A percentile compares a stretch with the other conserved stretches of the same genome.
phyloP scores from a whole-genome alignment of 2,329 filamentous ascomycete species.

The Diaporthe helianthi region DNA sequence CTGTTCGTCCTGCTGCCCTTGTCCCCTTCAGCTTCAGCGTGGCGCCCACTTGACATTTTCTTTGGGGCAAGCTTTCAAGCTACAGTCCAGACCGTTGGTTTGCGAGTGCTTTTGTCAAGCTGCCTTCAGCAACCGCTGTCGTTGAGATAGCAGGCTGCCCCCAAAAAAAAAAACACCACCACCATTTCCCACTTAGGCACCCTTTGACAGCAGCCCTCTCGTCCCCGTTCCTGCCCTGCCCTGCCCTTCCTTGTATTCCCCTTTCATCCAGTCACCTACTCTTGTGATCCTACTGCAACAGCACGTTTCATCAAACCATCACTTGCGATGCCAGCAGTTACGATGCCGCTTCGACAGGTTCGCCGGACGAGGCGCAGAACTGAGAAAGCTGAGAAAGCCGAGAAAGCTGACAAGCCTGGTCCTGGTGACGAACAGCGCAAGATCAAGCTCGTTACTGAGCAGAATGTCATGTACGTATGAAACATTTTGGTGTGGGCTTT shows the following conservation, averaged over 20 bases:
- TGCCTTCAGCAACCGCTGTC: background rate
- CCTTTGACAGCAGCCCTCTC: background rate
- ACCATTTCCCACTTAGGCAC: background rate
- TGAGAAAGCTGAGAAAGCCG: too few relatives aligned
- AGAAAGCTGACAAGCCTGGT: conserved; percentile 17
- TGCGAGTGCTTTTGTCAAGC: background rate
- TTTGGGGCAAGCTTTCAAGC: background rate
- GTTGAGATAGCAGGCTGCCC: background rate
- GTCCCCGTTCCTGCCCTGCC: background rate
- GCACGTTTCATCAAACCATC: background rate
- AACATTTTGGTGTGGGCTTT: background rate
- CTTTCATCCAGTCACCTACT: background rate
- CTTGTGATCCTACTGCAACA: background rate
- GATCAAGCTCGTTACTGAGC: conserved; percentile 92
- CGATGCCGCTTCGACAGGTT: background rate
- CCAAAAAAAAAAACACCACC: background rate
- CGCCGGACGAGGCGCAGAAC: conserved; percentile 35
- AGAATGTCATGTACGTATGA: conserved; percentile 76
- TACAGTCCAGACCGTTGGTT: background rate
- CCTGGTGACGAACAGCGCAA: conserved; percentile 69
- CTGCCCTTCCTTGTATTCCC: too few relatives aligned
- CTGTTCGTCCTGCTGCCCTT: background rate
- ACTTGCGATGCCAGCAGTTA: background rate
- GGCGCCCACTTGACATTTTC: background rate
- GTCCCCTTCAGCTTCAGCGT: background rate